Percentiles rank a stretch among this genome's conserved stretches.
Evolutionary conservation across 164 flowering plant species (phyloP).

Genomic region (Houttuynia cordata): DNA sequence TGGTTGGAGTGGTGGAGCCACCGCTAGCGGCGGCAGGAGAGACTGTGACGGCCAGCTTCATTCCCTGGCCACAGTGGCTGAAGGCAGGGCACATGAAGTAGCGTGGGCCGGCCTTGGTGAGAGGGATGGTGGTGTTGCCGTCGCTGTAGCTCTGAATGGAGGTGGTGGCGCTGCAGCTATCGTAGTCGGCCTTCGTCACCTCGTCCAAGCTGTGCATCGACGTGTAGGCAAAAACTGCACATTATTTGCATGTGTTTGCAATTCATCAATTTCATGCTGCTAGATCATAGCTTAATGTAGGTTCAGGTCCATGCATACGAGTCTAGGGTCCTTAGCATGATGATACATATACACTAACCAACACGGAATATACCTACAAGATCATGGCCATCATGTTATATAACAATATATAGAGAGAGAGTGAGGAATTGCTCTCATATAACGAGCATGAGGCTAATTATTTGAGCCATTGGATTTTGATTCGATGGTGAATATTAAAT

Average conservation of each 20-base stretch:
- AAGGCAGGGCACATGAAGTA: slow-evolving; percentile 11
- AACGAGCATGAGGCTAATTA: too few relatives aligned
- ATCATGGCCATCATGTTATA: too few relatives aligned
- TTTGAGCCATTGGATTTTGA: too few relatives aligned
- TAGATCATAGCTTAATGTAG: too few relatives aligned
- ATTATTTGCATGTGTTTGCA: background rate
- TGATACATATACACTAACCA: too few relatives aligned
- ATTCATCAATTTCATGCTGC: too few relatives aligned
- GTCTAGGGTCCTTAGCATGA: too few relatives aligned
- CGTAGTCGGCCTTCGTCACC: slow-evolving; percentile 10
- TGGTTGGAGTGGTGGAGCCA: background rate
- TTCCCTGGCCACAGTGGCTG: slow-evolving; percentile 15
- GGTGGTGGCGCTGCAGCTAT: slow-evolving; percentile 10
- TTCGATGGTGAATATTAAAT: too few relatives aligned
- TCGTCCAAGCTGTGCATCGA: slow-evolving; percentile 6
- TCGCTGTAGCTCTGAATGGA: slow-evolving; percentile 2
- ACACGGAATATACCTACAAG: too few relatives aligned
- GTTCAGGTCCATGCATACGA: too few relatives aligned
- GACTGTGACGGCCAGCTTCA: slow-evolving; percentile 13
- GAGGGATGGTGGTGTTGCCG: slow-evolving; percentile 7
- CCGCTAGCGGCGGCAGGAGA: slow-evolving; percentile 1
- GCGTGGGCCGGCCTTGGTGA: slow-evolving; percentile 6
- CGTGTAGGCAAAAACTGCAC: slow-evolving; percentile 12
- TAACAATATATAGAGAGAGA: too few relatives aligned
- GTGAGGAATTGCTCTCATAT: too few relatives aligned